Conservation (phyloP, 495 filamentous ascomycete species). For the Penicillium coffeae region DNA sequence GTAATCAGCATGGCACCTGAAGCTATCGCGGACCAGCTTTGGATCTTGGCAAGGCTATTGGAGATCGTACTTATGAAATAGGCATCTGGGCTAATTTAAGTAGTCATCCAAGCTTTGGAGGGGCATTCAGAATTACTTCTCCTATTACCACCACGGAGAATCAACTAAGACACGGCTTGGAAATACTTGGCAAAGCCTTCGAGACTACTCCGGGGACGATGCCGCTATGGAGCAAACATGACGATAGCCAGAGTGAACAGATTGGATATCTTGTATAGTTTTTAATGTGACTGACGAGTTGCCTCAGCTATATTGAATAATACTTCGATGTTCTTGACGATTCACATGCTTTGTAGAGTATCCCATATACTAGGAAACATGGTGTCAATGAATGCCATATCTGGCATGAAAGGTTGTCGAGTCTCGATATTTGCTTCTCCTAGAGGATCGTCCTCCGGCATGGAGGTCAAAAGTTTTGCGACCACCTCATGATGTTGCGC, state of each 20-base stretch:
- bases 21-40: constrained; percentile 5
- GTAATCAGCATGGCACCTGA: background rate
- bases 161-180: constrained; percentile 6
- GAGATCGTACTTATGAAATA: constrained; percentile 14
- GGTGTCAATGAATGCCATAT: constrained; percentile 10
- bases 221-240: background rate
- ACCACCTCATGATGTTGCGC: constrained; percentile 11
- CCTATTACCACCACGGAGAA: constrained; percentile 12
- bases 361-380: constrained; percentile 16
- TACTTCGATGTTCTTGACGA: background rate
- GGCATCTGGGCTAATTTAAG: constrained; percentile 19
- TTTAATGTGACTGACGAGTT: too few species aligned
- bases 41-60: constrained; percentile 10
- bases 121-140: constrained; percentile 11
- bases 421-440: background rate
- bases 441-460: background rate
- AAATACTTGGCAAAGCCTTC: constrained; percentile 12
- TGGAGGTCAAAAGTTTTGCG: constrained; percentile 8
- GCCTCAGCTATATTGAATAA: too few species aligned
- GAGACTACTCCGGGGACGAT: constrained; percentile 11
- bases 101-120: constrained; percentile 16
- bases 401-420: constrained; percentile 5
- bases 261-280: background rate
- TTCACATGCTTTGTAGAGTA: constrained; percentile 9
- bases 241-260: background rate